Percentiles rank a stretch among this genome's conserved stretches.
These are phyloP conservation scores for Mallotus repandus DNA, from an alignment of 441 rosid genomes.

Conservation along the genomic window DNA sequence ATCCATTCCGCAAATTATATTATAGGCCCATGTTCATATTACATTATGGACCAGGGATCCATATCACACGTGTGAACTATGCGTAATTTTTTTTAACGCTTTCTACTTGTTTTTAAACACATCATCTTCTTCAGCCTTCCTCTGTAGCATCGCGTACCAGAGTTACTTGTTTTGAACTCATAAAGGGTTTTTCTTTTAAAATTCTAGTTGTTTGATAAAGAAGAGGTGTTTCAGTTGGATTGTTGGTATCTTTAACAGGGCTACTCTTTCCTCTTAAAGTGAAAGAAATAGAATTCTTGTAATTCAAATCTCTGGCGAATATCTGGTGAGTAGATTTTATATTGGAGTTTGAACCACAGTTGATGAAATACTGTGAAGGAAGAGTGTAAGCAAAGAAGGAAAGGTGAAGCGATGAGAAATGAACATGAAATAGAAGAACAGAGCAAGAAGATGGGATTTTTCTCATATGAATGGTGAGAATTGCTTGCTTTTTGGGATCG, in stretches of 20 bases:
- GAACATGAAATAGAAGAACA: conserved; percentile 24
- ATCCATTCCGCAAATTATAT: too few species aligned
- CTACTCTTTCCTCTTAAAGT: conserved; percentile 21
- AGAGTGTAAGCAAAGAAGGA: conserved; percentile 20
- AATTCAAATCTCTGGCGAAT: conserved; percentile 31
- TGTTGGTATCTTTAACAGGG: conserved; percentile 7
- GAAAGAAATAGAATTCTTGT: conserved; percentile 25
- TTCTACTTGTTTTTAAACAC: too few species aligned
- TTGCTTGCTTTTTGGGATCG: neutral
- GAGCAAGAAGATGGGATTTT: neutral
- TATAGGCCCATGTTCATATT: too few species aligned
- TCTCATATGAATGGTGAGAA: conserved; percentile 16
- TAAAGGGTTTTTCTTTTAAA: conserved; percentile 35
- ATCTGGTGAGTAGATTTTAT: neutral
- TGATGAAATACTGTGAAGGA: conserved; percentile 40
- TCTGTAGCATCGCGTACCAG: conserved; percentile 9
- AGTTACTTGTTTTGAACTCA: conserved; percentile 29
- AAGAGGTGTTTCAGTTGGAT: conserved; percentile 17
- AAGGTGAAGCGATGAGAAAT: conserved; percentile 16
- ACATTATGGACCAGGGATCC: too few species aligned
- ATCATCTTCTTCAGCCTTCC: too few species aligned
- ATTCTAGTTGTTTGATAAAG: conserved; percentile 53
- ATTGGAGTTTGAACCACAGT: conserved; percentile 44
- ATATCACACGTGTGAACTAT: too few species aligned
- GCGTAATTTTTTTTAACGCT: too few species aligned